Evolutionary conservation across 129 eudicot genomes (phyloP).

Genomic region (Silybum marianum): DNA sequence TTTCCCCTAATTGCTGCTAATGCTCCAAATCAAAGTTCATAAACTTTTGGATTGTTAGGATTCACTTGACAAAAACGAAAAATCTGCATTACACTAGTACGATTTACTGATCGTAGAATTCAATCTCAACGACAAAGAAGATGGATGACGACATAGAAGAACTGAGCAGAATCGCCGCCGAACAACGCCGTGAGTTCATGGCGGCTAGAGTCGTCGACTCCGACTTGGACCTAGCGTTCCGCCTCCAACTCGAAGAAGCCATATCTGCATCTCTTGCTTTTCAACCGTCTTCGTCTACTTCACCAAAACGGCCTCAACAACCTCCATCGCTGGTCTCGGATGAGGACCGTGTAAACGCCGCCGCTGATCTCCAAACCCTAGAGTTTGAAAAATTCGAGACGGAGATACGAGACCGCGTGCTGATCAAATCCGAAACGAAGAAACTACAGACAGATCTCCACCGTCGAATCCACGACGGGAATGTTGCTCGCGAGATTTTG

Average conservation of each 20-base stretch:
- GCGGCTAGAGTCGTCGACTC: constrained; percentile 41
- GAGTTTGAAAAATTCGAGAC: constrained; percentile 33
- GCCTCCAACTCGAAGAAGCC: constrained; percentile 78
- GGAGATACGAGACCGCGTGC: constrained; percentile 31
- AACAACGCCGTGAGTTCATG: constrained; percentile 47
- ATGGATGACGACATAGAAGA: constrained; percentile 29
- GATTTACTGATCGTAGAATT: neutral
- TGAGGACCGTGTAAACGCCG: constrained; percentile 4
- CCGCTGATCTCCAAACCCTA: constrained; percentile 31
- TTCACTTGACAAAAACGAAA: neutral
- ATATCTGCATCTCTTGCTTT: constrained; percentile 59
- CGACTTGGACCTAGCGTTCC: constrained; percentile 66
- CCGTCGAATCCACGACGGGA: constrained; percentile 53
- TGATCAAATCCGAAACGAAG: constrained; percentile 40
- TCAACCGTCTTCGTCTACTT: constrained; percentile 52
- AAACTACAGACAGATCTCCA: constrained; percentile 40
- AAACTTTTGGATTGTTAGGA: neutral
- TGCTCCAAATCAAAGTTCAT: neutral
- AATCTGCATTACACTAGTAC: neutral
- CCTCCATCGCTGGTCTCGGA: neutral
- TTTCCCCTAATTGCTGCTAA: neutral
- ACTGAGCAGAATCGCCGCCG: constrained; percentile 37
- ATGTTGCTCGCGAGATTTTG: constrained; percentile 46
- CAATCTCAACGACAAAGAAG: neutral
- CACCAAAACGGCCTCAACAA: constrained; percentile 16